Evolutionary conservation across 805 yeast species (phyloP).

Genomic region (Alloascoidea africana): DNA sequence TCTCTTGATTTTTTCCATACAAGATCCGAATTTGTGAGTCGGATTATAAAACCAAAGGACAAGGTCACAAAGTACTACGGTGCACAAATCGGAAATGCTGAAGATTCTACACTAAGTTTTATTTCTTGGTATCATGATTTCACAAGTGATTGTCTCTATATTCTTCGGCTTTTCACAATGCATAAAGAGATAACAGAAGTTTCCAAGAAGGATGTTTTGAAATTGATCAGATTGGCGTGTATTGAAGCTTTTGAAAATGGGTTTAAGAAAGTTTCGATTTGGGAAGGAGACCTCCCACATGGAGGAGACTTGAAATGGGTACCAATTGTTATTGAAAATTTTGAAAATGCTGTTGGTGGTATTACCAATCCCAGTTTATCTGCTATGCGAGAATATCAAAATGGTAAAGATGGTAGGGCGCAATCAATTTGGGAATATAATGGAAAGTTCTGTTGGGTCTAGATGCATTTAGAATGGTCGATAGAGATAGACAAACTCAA

Average conservation of each 20-base stretch:
- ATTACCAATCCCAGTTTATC: not conserved
- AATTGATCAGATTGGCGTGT: not conserved
- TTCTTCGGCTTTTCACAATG: not conserved
- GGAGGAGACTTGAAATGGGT: not conserved
- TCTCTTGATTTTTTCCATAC: not conserved
- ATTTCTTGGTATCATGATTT: constrained; percentile 1
- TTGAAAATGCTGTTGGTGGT: no score
- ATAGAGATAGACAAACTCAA: no score
- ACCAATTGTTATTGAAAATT: not conserved
- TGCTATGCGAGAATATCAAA: not conserved
- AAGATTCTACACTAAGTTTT: not conserved
- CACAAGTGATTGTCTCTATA: not conserved
- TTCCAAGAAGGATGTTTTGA: not conserved
- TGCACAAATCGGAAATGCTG: not conserved
- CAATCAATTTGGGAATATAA: not conserved
- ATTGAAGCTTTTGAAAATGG: not conserved
- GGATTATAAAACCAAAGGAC: not conserved
- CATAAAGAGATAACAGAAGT: not conserved
- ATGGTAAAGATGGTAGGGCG: not conserved
- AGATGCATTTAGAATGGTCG: no score
- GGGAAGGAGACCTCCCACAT: not conserved
- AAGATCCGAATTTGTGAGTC: not conserved
- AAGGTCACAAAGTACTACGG: not conserved
- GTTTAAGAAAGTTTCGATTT: not conserved
- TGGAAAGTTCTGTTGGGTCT: constrained; percentile 1